These are phyloP conservation scores for Fagus sylvatica DNA, from an alignment of 306 rosid genomes.

Conservation along the genomic window DNA sequence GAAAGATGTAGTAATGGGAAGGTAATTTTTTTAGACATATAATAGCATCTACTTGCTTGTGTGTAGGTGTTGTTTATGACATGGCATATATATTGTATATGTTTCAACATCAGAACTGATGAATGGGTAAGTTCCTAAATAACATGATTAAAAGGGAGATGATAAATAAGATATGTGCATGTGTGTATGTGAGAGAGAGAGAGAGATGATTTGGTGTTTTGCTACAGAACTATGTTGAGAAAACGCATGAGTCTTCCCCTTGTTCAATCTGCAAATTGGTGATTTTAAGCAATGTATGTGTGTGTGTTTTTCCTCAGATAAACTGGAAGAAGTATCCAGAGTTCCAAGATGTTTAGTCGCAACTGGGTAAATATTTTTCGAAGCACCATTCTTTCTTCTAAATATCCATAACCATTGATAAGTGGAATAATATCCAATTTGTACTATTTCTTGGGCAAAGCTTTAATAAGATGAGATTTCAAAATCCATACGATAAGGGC, in stretches of 20 bases:
- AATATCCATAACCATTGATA: not conserved
- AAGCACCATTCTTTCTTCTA: not conserved
- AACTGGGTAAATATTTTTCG: constrained; percentile 32
- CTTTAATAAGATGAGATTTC: constrained; percentile 22
- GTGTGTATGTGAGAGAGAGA: not conserved
- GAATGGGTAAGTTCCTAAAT: constrained; percentile 53
- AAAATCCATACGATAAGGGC: constrained; percentile 51
- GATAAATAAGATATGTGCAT: not conserved
- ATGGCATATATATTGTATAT: constrained; percentile 51
- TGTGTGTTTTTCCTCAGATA: constrained; percentile 23
- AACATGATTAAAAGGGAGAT: not conserved
- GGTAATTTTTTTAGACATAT: constrained; percentile 1
- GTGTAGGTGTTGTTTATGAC: constrained; percentile 34
- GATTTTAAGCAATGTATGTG: not conserved
- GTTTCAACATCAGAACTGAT: constrained; percentile 49
- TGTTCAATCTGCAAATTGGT: not conserved
- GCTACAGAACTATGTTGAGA: not conserved
- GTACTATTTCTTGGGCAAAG: constrained; percentile 21
- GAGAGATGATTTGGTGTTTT: not conserved
- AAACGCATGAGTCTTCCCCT: not conserved
- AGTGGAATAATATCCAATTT: not conserved
- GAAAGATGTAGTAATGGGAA: not conserved
- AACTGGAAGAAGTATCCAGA: constrained; percentile 56
- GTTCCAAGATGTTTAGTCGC: constrained; percentile 34
- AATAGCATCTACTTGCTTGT: not conserved